Conservation (phyloP, 164 flowering plant species). For the Annona cherimola region DNA sequence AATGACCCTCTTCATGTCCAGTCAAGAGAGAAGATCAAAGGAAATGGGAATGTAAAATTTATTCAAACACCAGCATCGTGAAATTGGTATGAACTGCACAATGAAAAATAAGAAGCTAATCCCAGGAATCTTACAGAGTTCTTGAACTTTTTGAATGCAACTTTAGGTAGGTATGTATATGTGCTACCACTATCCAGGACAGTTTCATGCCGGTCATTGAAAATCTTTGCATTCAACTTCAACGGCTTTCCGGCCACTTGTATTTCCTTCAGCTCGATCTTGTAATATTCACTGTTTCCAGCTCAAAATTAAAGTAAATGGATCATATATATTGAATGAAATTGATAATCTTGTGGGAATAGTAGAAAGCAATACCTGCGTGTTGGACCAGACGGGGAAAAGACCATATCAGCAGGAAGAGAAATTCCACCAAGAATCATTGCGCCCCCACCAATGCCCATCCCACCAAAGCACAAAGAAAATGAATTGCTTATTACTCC, state of each 20-base stretch:
- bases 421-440: constrained; percentile 91
- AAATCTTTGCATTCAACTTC: constrained; percentile 56
- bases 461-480: constrained; percentile 96
- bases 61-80: neutral
- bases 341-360: constrained; percentile 13
- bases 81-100: neutral
- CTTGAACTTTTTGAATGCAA: constrained; percentile 73
- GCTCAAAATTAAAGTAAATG: constrained; percentile 98
- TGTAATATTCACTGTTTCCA: constrained; percentile 99
- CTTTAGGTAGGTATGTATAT: constrained; percentile 90
- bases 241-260: constrained; percentile 84
- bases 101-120: constrained; percentile 4
- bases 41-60: too few relatives aligned
- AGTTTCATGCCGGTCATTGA: constrained; percentile 86
- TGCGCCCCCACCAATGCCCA: constrained; percentile 95
- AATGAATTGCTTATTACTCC: constrained; percentile 90
- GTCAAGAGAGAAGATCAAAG: too few relatives aligned
- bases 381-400: constrained; percentile 58
- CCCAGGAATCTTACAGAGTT: constrained; percentile 61
- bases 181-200: constrained; percentile 99
- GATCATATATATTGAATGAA: constrained; percentile 69
- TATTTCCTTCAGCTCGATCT: constrained; percentile 87
- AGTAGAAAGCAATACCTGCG: constrained; percentile 65
- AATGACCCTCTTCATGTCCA: too few relatives aligned
- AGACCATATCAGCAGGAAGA: constrained; percentile 80